A percentile compares a stretch with the other conserved stretches of the same genome.
phyloP scores from a whole-genome alignment of 31 red algal species.

The Asparagopsis taxiformis region DNA sequence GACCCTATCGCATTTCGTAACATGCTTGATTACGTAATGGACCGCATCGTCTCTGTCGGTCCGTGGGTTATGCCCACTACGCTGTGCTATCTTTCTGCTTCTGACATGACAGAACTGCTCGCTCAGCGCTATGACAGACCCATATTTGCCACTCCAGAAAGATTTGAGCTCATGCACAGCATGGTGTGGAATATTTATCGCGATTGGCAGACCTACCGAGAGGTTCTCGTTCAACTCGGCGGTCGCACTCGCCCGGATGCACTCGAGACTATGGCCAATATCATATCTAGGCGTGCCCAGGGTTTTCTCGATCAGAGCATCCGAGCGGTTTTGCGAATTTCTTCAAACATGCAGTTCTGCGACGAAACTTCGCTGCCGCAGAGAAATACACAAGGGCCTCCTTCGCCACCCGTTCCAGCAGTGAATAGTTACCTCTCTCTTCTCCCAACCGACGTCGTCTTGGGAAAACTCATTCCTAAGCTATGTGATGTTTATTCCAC shows the following conservation, averaged over 20 bases:
- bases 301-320: neutral
- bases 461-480: neutral
- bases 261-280: conserved; percentile 1
- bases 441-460: neutral
- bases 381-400: no score
- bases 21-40: conserved; percentile 19
- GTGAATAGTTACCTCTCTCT: neutral
- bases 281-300: neutral
- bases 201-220: conserved; percentile 8
- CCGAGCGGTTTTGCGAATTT: neutral
- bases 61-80: conserved; percentile 28
- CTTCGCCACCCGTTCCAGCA: no score
- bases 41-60: conserved; percentile 15
- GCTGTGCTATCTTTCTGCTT: conserved; percentile 17
- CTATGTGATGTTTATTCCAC: conserved; percentile 8
- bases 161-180: conserved; percentile 10
- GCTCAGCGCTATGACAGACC: neutral
- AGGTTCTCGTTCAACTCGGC: neutral
- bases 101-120: conserved; percentile 15
- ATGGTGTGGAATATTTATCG: conserved; percentile 22
- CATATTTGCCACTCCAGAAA: conserved; percentile 13
- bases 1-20: neutral
- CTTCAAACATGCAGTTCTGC: no score
- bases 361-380: no score
- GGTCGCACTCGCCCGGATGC: conserved; percentile 5